Percentiles rank a stretch among this genome's conserved stretches.
Evolutionary conservation across 768 basidiomycete species (phyloP).

Genomic region (Naematelia aurantialba): DNA sequence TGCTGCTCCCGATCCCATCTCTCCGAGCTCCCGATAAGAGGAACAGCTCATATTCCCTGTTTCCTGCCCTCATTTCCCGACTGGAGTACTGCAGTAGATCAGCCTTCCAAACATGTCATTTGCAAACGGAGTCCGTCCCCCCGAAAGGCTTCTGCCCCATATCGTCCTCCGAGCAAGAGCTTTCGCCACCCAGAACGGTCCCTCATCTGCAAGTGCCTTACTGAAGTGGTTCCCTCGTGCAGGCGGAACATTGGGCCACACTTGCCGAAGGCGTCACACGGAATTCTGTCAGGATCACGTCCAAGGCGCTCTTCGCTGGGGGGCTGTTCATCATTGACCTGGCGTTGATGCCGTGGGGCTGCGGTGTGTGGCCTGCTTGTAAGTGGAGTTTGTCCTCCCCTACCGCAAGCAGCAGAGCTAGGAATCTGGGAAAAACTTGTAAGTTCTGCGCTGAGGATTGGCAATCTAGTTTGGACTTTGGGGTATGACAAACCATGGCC

Average conservation of each 20-base stretch:
- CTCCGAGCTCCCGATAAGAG: no score
- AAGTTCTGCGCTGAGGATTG: background rate
- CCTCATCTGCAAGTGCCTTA: background rate
- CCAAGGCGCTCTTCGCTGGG: slow-evolving; percentile 39
- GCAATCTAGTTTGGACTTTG: slow-evolving; percentile 49
- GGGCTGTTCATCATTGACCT: slow-evolving; percentile 48
- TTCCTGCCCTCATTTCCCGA: no score
- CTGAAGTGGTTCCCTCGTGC: background rate
- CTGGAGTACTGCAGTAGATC: no score
- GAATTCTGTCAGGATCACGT: slow-evolving; percentile 39
- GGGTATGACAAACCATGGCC: slow-evolving; percentile 46
- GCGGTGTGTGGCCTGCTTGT: slow-evolving; percentile 50
- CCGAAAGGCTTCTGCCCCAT: no score
- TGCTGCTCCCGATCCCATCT: background rate
- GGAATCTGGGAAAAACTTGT: background rate
- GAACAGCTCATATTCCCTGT: no score
- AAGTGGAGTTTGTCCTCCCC: slow-evolving; percentile 12
- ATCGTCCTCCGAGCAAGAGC: background rate
- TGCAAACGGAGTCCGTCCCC: no score
- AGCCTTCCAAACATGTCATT: no score
- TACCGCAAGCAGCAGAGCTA: background rate
- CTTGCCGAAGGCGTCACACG: slow-evolving; percentile 24
- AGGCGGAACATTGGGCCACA: slow-evolving; percentile 42
- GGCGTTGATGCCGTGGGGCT: slow-evolving; percentile 46
- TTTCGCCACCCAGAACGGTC: no score